Evolutionary conservation across 257 asterid species (phyloP), one percentile per base, ranked within the genome.

Genomic region (Rauvolfia tetraphylla): DNA sequence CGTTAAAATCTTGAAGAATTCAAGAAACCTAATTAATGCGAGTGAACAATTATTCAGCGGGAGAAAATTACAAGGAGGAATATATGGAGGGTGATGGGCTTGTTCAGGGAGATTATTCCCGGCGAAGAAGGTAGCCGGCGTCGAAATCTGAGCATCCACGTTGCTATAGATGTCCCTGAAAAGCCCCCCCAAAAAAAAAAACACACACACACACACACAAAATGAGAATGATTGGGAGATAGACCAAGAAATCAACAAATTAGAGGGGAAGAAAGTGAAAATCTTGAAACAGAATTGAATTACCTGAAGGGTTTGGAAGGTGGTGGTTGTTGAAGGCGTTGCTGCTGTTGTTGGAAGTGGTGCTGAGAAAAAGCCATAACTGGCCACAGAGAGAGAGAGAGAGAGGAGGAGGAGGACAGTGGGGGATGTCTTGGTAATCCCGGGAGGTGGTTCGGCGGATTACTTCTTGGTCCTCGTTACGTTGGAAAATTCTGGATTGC

Each of bases 121-220:
- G 77, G 81, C 85, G 81, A 91, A 92, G 87, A 86, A 92, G 83
- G 87, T 80, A 34, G 84, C 80, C 85, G 89, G 93, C 76, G 86
- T 89, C 6, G 98, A 79, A 84, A 92, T 88, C 90, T 88, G 97
- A 56, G 87, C 87, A n/a, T 92, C 98, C 92, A 90, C 80, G 88
- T 81, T 90, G 81, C 77, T 78, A 78, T 88, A 91, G 75, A 90
- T 75, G 86, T 89, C 98, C 77, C 99, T 91, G 90, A 72, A 82
- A 81, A 34, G 18, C 6, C 51, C 51, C 51, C n/a, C n/a, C n/a
- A n/a, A n/a, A 46, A 11, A 46, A 5, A 46, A 46, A 46, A 46
- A 46, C 54, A 2, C 15, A 75, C 56, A 68, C 34, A 1, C 15
- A 54, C 17, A 57, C 34, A 34, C 25, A 39, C 44, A 65, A 72